These are phyloP conservation scores for Talaromyces sp. DNA, from an alignment of 2,329 filamentous ascomycete genomes.

Conservation along the genomic window DNA sequence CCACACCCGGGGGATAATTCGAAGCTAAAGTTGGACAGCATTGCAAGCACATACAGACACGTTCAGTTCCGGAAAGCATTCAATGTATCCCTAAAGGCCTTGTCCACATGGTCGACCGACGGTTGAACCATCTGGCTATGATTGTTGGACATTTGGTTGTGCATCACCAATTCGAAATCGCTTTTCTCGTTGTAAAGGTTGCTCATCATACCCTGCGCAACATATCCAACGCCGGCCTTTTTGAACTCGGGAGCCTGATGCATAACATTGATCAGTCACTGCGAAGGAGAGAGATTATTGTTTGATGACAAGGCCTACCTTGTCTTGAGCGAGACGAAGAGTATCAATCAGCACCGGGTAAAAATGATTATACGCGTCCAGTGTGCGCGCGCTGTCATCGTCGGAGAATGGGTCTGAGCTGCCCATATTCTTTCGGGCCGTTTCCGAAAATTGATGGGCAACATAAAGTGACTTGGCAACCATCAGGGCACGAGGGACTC, in stretches of 20 bases:
- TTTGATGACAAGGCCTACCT: background rate
- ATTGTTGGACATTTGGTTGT: slow-evolving; percentile 1
- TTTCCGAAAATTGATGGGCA: background rate
- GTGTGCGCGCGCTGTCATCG: background rate
- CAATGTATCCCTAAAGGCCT: background rate
- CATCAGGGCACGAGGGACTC: background rate
- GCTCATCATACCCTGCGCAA: background rate
- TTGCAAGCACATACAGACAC: too few relatives aligned
- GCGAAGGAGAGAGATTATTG: too few relatives aligned
- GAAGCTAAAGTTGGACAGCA: too few relatives aligned
- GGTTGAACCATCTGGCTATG: background rate
- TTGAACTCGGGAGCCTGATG: background rate
- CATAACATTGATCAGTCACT: background rate
- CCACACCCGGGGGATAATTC: too few relatives aligned
- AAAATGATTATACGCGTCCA: slow-evolving; percentile 6
- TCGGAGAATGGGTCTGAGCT: background rate
- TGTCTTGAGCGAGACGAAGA: background rate
- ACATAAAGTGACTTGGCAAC: background rate
- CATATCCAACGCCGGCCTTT: background rate
- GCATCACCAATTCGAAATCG: background rate
- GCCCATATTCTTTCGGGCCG: background rate
- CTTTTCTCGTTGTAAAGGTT: slow-evolving; percentile 4
- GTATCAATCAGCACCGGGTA: background rate
- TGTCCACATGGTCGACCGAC: background rate
- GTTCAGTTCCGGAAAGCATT: background rate